A percentile compares a stretch with the other conserved stretches of the same genome.
These are phyloP conservation scores for Dentipellis fragilis DNA, from an alignment of 768 basidiomycete species.

Conservation along the genomic window DNA sequence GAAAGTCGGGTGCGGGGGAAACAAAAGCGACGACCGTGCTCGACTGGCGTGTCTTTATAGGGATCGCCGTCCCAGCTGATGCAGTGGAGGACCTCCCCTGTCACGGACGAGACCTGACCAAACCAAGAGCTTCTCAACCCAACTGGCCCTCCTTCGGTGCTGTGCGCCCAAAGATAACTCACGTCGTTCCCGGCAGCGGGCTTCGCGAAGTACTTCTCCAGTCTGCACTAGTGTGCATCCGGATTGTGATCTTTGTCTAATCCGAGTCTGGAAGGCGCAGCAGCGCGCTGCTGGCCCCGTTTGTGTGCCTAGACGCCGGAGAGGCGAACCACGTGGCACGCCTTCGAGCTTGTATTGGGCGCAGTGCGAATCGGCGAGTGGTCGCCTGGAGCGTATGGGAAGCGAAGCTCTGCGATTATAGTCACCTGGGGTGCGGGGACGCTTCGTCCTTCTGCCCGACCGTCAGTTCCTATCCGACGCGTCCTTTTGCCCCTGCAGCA, in stretches of 20 bases:
- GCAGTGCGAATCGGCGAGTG: not conserved
- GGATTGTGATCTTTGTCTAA: not conserved
- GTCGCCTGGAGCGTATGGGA: not conserved
- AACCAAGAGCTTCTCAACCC: not conserved
- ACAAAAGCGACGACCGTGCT: not conserved
- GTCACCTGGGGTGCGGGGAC: no score
- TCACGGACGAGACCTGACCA: not conserved
- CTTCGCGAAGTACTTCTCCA: not conserved
- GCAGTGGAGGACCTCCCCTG: not conserved
- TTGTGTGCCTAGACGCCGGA: not conserved
- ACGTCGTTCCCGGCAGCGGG: not conserved
- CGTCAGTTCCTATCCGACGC: no score
- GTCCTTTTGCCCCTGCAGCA: no score
- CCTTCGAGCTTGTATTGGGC: not conserved
- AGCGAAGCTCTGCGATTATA: not conserved
- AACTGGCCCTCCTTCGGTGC: conserved; percentile 1
- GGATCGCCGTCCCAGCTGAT: not conserved
- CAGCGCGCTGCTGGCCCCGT: not conserved
- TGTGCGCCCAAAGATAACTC: conserved; percentile 1
- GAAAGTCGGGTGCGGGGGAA: not conserved
- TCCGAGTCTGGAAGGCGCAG: not conserved
- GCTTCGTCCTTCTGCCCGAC: no score
- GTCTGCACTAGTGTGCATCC: no score
- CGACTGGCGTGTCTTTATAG: conserved; percentile 7
- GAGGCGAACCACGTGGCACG: not conserved